Base-by-base conservation (phyloP, 1,139 yeast genomes). In the Geotrichum histeridarum region DNA sequence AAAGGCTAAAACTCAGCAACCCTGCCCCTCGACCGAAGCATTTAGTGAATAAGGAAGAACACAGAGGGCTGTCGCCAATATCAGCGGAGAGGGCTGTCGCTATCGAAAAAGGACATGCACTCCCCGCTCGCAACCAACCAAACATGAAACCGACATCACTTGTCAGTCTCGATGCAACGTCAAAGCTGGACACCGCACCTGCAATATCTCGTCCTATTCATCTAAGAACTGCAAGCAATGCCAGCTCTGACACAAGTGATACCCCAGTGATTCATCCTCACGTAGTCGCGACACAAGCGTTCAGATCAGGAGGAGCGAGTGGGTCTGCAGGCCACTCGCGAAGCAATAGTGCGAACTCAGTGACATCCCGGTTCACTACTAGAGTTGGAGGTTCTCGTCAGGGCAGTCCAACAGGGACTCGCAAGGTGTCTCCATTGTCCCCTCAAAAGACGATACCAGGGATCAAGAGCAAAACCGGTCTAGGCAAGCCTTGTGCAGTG, bases 1-100 rank as follows among this genome's bases (percentile, higher is more conserved):
- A 36, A 8, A 14, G 42, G 8, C 32, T 49, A 11, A 17, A 18
- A 8, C 44, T 50, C 7, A 50, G 53, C 38, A 43, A 44, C 43
- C 48, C 53, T 17, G 35, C 36, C 4, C 48, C 53, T 4, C 38
- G 53, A 7, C 53, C 49, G 6, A 33, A 27, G 36, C 53, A 50
- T 9, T 33, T 50, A 14, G 14, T n/a, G 11, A 42, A 49, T 14
- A 35, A 35, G 14, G 31, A 39, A 22, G 46, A 33, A 31, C 48
- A 42, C 37, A 17, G 33, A 7, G 52, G 52, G 9, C 48, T 42
- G 7, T 49, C 52, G 2, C 52, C 47, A 4, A 27, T 32, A 11
- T 39, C 46, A 35, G 52, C 52, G 1, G 52, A 49, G 42, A 47
- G 52, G 12, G 45, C 44, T 27, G 18, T 49, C 35, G 32, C 52